A percentile compares a stretch with the other conserved stretches of the same genome.
These are phyloP conservation scores for Mycena venus DNA, from an alignment of 768 basidiomycete species.

Conservation along the genomic window DNA sequence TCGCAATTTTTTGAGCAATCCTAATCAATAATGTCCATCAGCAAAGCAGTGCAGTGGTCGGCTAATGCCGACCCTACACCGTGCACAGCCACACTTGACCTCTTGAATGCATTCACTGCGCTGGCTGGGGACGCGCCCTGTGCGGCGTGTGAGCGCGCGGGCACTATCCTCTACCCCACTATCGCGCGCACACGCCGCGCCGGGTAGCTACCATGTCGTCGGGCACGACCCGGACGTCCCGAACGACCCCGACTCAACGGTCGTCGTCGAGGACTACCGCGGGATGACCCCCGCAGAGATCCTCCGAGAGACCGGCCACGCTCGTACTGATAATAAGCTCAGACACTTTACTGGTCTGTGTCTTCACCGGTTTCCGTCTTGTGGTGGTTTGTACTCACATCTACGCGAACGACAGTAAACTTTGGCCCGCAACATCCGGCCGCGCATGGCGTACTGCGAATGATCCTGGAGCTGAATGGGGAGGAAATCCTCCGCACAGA, in stretches of 20 bases:
- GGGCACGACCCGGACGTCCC: conserved; percentile 8
- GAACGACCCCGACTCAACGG: conserved; percentile 18
- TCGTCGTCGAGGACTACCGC: conserved; percentile 86
- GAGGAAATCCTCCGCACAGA: conserved; percentile 93
- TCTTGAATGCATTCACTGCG: conserved; percentile 17
- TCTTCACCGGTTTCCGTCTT: too few relatives aligned
- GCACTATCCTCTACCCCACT: conserved; percentile 5
- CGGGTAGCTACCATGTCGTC: conserved; percentile 28
- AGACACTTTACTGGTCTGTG: conserved; percentile 92
- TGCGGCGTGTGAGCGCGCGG: conserved; percentile 24
- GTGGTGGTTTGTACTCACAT: too few relatives aligned
- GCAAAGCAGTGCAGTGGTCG: too few relatives aligned
- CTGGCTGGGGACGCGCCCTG: conserved; percentile 27
- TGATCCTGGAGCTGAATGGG: conserved; percentile 98
- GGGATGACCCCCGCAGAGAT: conserved; percentile 85
- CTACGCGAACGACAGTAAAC: conserved; percentile 70
- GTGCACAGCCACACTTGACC: too few relatives aligned
- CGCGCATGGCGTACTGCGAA: conserved; percentile 96
- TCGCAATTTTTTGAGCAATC: too few relatives aligned
- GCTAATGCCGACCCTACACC: too few relatives aligned
- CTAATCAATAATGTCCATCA: too few relatives aligned
- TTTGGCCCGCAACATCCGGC: conserved; percentile 99
- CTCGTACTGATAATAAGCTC: conserved; percentile 82
- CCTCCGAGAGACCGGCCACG: conserved; percentile 74
- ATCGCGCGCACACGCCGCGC: background rate